Evolutionary conservation across 345 rosid species (phyloP), one percentile per base, ranked within the genome.

Genomic region (Turritis glabra): DNA sequence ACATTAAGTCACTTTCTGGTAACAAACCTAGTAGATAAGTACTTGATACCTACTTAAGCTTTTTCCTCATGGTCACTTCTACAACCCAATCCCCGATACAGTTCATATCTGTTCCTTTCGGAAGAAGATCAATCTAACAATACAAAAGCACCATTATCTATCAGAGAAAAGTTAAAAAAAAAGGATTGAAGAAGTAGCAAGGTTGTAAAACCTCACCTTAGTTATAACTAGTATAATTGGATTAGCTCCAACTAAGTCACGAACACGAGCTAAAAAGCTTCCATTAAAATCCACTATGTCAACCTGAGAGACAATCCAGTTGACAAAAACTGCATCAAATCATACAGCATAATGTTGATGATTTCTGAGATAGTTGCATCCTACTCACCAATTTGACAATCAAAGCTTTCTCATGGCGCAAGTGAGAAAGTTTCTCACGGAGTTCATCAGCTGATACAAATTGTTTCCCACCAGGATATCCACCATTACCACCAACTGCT

Each of bases 31-130:
- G 63, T 40, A 40, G 10, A 46, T 1, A 67, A 60, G 18, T 40
- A 18, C 32, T 13, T 15, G 65, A 44, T 67, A 68, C 81, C 77
- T 82, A 94, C 98, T 90, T 94, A 14, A 94, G 95, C 78, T 81
- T 94, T 85, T 88, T 94, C 84, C 81, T 94, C 15, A 81, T 85
- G 59, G 84, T 88, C 27, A 93, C 83, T 61, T 94, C 98, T 25
- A 90, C 98, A 52, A 88, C 96, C 97, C 98, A 94, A 85, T 94
- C 98, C 8, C 97, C 98, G 11, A 94, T 67, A 80, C 97, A 94
- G 71, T 94, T 91, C 80, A 94, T 77, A 83, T 91, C 90, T 4
- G 97, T 91, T 63, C 89, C 98, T 78, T 82, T 94, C 1, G 98
- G 98, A 77, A 94, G 97, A 48, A 91, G 93, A 84, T 91, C 98